A percentile compares a stretch with the other conserved stretches of the same genome.
Evolutionary conservation across 2,329 filamentous ascomycete species (phyloP).

Genomic region (Cladosporium velox): DNA sequence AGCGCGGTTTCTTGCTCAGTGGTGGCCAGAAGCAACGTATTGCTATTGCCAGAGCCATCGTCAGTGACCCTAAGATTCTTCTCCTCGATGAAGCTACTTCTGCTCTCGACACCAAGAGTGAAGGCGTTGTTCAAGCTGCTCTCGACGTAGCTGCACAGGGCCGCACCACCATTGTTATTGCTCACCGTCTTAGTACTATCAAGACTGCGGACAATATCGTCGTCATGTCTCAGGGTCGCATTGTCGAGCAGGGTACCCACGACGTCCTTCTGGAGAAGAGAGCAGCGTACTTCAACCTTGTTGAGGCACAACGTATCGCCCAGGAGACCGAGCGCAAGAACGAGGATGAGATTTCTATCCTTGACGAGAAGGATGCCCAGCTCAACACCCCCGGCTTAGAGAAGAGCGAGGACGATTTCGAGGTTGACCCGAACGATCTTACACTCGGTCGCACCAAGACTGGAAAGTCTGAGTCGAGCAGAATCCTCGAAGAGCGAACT

Average conservation of each 20-base stretch:
- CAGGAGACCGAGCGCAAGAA: slow-evolving; percentile 60
- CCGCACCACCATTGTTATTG: slow-evolving; percentile 93
- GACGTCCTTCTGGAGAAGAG: slow-evolving; percentile 70
- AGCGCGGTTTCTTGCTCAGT: slow-evolving; percentile 87
- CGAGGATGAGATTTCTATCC: slow-evolving; percentile 44
- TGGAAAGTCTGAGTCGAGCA: slow-evolving; percentile 64
- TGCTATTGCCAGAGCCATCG: slow-evolving; percentile 86
- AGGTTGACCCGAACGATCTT: slow-evolving; percentile 63
- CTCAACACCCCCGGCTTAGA: slow-evolving; percentile 33
- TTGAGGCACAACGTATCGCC: slow-evolving; percentile 83
- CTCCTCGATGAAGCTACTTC: slow-evolving; percentile 94
- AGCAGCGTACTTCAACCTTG: slow-evolving; percentile 79
- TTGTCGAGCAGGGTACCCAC: slow-evolving; percentile 90
- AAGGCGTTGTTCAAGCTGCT: slow-evolving; percentile 90
- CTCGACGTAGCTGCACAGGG: slow-evolving; percentile 82
- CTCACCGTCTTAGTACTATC: slow-evolving; percentile 92
- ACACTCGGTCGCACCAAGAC: slow-evolving; percentile 58
- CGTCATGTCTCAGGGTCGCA: slow-evolving; percentile 81
- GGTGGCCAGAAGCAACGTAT: slow-evolving; percentile 97
- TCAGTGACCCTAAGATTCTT: slow-evolving; percentile 88
- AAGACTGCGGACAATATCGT: slow-evolving; percentile 94
- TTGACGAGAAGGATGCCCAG: slow-evolving; percentile 35
- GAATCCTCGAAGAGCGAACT: slow-evolving; percentile 62
- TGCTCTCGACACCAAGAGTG: slow-evolving; percentile 89
- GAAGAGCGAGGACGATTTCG: slow-evolving; percentile 33